Base-by-base conservation (phyloP, 1,139 yeast genomes). In the Nematodospora anomalae region DNA sequence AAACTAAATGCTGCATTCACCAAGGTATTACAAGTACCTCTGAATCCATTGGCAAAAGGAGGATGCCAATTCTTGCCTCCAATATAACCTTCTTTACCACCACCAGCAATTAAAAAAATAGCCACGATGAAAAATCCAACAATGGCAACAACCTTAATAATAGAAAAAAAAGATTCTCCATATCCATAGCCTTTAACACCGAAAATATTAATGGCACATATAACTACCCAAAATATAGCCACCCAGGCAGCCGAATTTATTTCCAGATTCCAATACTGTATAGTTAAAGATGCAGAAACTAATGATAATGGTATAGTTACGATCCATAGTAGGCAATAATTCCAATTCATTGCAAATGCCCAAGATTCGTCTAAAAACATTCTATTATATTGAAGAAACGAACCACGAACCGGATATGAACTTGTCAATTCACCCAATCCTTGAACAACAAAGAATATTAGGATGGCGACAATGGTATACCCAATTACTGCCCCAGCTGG, bases 401-500 rank as follows among this genome's bases (percentile, higher is more conserved):
- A 59, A n/a, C 72, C 74, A 37, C 67, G 56, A 26, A 67, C 62
- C 3, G 74, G 73, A 47, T 62, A 67, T 1, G 70, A 56, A 23
- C 63, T 60, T 1, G 67, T 54, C 35, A 67, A 54, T 44, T 67
- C 74, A 10, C 73, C 74, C 42, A 67, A 57, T 2, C 70, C 67
- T 50, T 66, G 71, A 50, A 66, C 62, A 23, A 70, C 64, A 28
- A 51, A 53, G 38, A 55, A 60, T 10, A 60, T 58, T 5, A 58
- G 53, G 20, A 57, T 37, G 2, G 62, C 62, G 9, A 57, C 56
- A 6, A 60, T 38, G 1, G 47, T 32, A 56, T 62, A 82, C 6
- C 82, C 83, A 35, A 79, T 68, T 11, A 83, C 52, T 35, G 80
- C 65, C 38, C 83, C 83, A 3, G 80, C 85, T 3, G 89, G 86